phyloP scores from a whole-genome alignment of 1,284 basidiomycete species.

The Xanthoconium separans region DNA sequence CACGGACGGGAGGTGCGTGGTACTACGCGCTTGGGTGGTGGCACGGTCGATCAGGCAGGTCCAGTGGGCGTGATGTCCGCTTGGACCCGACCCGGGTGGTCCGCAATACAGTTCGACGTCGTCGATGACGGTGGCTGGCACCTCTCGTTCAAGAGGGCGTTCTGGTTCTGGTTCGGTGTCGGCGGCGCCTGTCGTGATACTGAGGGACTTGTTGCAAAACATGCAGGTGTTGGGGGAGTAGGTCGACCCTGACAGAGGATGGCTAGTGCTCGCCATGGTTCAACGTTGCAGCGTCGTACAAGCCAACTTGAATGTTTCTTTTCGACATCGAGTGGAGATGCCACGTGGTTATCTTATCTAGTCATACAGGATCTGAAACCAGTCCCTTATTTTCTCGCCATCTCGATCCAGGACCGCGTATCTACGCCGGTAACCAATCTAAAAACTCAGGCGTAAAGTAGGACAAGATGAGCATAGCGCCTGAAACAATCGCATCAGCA shows the following conservation, averaged over 20 bases:
- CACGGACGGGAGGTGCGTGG: neutral
- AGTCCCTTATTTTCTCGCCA: neutral
- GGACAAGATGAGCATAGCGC: constrained; percentile 85
- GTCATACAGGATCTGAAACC: too few relatives aligned
- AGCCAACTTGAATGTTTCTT: too few relatives aligned
- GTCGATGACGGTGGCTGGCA: constrained; percentile 14
- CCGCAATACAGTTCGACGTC: constrained; percentile 28
- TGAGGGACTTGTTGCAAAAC: constrained; percentile 19
- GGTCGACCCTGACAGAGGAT: neutral
- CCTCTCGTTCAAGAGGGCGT: constrained; percentile 4
- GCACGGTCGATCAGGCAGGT: constrained; percentile 26
- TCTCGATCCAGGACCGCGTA: neutral
- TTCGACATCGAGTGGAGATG: too few relatives aligned
- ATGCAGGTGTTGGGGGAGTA: constrained; percentile 29
- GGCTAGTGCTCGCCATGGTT: constrained; percentile 9
- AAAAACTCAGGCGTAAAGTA: constrained; percentile 98
- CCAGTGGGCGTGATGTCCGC: constrained; percentile 29
- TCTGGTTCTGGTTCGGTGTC: constrained; percentile 5
- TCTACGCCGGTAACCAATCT: constrained; percentile 74
- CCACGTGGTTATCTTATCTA: constrained; percentile 9
- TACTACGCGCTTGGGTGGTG: constrained; percentile 1
- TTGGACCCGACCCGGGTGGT: constrained; percentile 22
- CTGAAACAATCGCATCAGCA: constrained; percentile 37
- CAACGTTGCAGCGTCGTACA: too few relatives aligned
- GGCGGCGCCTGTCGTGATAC: constrained; percentile 5